Conservation (phyloP, 73 alveolate species). For the Breviolum minutum region DNA sequence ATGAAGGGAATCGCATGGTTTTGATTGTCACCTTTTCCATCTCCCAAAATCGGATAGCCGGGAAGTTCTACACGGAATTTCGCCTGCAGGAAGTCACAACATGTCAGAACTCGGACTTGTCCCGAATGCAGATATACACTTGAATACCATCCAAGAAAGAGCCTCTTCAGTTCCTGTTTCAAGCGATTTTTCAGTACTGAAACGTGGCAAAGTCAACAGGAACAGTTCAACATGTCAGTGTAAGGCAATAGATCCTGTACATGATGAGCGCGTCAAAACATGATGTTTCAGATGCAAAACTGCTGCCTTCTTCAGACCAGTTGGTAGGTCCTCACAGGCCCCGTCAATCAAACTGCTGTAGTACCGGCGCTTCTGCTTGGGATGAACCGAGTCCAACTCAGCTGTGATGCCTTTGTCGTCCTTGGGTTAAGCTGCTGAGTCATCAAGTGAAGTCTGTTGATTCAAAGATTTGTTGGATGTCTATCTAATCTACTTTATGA, state of each 20-base stretch:
- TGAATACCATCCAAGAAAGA: too few species aligned
- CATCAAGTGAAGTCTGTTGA: background rate
- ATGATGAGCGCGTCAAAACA: too few species aligned
- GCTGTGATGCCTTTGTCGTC: slow-evolving; percentile 94
- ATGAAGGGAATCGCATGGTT: slow-evolving; percentile 92
- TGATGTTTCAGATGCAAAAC: too few species aligned
- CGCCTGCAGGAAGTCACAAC: slow-evolving; percentile 1
- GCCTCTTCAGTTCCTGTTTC: too few species aligned
- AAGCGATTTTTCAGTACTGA: background rate
- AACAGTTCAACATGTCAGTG: too few species aligned
- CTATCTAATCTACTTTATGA: too few species aligned
- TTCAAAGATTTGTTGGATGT: too few species aligned
- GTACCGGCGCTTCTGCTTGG: slow-evolving; percentile 94
- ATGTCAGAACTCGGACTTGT: too few species aligned
- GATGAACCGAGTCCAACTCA: slow-evolving; percentile 85
- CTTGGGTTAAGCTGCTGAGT: background rate
- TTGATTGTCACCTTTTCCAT: slow-evolving; percentile 92
- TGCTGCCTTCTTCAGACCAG: slow-evolving; percentile 74
- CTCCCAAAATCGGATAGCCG: slow-evolving; percentile 83
- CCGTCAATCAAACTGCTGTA: slow-evolving; percentile 84
- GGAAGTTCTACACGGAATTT: slow-evolving; percentile 90
- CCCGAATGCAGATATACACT: too few species aligned
- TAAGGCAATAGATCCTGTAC: too few species aligned
- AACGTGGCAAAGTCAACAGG: background rate
- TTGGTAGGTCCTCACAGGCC: slow-evolving; percentile 75